Evolutionary conservation across 2,329 filamentous ascomycete genomes (phyloP), one percentile per base, ranked within the genome.

Genomic region (Colletotrichum simmondsii): DNA sequence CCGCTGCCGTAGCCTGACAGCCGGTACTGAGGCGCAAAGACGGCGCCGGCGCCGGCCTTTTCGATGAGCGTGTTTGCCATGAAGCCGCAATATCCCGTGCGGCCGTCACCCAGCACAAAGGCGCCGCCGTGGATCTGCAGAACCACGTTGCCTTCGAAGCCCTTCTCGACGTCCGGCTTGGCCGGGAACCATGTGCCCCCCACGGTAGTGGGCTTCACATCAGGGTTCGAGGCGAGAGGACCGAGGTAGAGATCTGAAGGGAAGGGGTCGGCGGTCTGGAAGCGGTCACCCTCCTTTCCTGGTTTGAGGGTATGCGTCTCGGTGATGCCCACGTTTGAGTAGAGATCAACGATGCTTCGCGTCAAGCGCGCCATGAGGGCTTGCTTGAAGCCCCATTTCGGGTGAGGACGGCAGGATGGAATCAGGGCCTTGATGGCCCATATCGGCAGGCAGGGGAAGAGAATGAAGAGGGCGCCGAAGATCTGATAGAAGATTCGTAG

Each of bases 51-150:
- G 24, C 77, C 77, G 61, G 76, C 75, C 52, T 78, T 76, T 5
- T 68, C 52, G 6, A 78, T 42, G 16, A 81, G 71, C 6, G 75
- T 76, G 58, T 76, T 67, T 52, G 77, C 74, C 26, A 79, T 46
- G 68, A 76, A 81, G 11, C 77, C 78, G 2, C 77, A 77, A 70
- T 80, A 79, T 2, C 54, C 60, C 58, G 80, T 79, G 12, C 80
- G 79, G 3, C 80, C 79, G 35, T 77, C 75, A 12, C 80, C 79
- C 16, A 82, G 73, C 16, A 79, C 78, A 70, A 76, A 81, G 24
- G 75, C 80, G 10, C 80, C 80, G 28, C 80, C 80, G 66, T 82
- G 80, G 54, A 82, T 75, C 53, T 82, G 80, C 35, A 82, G 73
- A 10, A 73, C 73, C 6, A 79, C 75, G 52, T n/a, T 42, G 67